Percentiles rank a stretch among this genome's conserved stretches.
Evolutionary conservation across 495 filamentous ascomycete species (phyloP).

Genomic region (Lasiosphaeria ovina): DNA sequence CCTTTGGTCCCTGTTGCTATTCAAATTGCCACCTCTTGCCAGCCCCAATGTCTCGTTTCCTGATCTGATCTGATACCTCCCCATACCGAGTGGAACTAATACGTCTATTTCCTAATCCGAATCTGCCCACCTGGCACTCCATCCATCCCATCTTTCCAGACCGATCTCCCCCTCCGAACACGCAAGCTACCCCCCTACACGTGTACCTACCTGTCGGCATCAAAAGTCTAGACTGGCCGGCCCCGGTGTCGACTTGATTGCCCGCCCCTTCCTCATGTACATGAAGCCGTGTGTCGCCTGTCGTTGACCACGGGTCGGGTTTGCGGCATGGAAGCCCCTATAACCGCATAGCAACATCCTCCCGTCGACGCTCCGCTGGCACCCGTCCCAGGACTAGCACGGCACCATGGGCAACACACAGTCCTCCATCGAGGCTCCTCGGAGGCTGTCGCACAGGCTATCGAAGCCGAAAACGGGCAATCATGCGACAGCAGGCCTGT

Average conservation of each 20-base stretch:
- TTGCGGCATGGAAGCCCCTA: conserved; percentile 43
- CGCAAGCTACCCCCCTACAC: too few species aligned
- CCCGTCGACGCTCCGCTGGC: conserved; percentile 22
- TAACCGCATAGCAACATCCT: conserved; percentile 40
- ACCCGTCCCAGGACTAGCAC: conserved; percentile 8
- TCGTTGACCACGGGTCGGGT: conserved; percentile 22
- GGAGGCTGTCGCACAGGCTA: conserved; percentile 43
- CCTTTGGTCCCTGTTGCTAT: not conserved
- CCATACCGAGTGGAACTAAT: not conserved
- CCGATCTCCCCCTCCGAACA: conserved; percentile 8
- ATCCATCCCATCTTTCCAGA: conserved; percentile 3
- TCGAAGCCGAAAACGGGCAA: conserved; percentile 48
- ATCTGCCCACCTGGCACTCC: not conserved
- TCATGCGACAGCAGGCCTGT: conserved; percentile 46
- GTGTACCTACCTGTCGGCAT: not conserved
- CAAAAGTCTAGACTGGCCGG: not conserved
- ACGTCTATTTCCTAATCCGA: conserved; percentile 1
- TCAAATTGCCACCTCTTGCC: conserved; percentile 1
- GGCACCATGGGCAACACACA: conserved; percentile 47
- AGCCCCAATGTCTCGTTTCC: conserved; percentile 1
- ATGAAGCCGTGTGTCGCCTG: conserved; percentile 25
- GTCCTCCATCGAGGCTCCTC: conserved; percentile 38
- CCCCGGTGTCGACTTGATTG: conserved; percentile 21
- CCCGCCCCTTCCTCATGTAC: conserved; percentile 16
- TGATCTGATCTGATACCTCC: conserved; percentile 9